Base-by-base conservation (phyloP, 2,329 filamentous ascomycete genomes). In the Rutstroemia sp. region DNA sequence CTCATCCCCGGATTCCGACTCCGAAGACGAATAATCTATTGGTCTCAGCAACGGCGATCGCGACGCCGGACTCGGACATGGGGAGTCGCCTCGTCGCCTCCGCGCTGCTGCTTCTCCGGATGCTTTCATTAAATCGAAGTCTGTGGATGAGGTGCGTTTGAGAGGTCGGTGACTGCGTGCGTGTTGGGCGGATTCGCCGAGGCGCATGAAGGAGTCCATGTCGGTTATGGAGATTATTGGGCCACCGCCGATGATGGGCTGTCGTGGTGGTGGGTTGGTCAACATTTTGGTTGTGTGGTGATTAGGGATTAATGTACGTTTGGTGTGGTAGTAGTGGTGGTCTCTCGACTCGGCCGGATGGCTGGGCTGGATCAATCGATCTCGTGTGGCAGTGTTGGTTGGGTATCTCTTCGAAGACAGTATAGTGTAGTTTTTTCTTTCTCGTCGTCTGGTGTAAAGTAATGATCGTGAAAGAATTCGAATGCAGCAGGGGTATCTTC, bases 161-260 rank as follows among this genome's bases (percentile, higher is more conserved):
- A 56, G 44, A 7, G 54, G 54, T 34, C 42, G 42, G 12, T 56
- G 48, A 21, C 21, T 38, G 18, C 54, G 30, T 41, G 42, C 42
- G 2, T 19, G 12, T 47, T 56, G 54, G 12, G 54, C 54, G 27
- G 23, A 52, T 53, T 56, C 54, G 21, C 54, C 54, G 2, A 52
- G 21, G n/a, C 30, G 45, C 48, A 52, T 52, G 25, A 56, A 53
- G 6, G 41, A 46, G 4, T 56, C 54, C 42, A 56, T 56, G 23
- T 56, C 54, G 10, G 54, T 46, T 14, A 53, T 56, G 7, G 54
- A 56, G 30, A 56, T 56, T 5, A 56, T 56, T 7, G 54, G 54
- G 9, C 54, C 54, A 12, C 54, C 54, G 14, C 16, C 21, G 18
- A 42, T 52, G 19, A n/a, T 14, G 37, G 27, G 19, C 5, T 10